Evolutionary conservation across 73 alveolate genomes (phyloP).

Genomic region (Paramecium sonneborni): DNA sequence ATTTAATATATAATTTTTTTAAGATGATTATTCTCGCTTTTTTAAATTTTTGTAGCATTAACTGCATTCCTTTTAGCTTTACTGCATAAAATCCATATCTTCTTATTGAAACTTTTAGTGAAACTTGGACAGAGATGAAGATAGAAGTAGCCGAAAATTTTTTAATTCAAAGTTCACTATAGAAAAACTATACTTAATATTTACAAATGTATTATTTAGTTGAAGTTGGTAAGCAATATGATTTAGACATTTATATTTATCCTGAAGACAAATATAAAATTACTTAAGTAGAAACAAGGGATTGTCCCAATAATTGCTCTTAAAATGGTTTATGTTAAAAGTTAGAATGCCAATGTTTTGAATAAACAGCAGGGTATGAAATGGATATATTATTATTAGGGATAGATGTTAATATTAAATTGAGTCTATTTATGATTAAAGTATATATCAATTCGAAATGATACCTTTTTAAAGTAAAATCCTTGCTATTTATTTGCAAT

Average conservation of each 20-base stretch:
- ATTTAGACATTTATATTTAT: background rate
- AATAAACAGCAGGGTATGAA: background rate
- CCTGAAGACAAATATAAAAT: background rate
- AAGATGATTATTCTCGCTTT: background rate
- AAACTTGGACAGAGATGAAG: background rate
- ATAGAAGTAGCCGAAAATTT: background rate
- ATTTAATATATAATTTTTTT: background rate
- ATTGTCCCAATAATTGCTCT: background rate
- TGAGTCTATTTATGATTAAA: background rate
- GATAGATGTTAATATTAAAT: constrained; percentile 4
- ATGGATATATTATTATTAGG: background rate
- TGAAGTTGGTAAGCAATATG: background rate
- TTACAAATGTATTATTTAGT: background rate
- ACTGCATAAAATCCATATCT: background rate
- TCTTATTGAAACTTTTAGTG: background rate
- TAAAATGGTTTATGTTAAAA: background rate
- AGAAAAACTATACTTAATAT: background rate
- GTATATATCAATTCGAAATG: background rate
- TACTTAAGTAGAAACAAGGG: background rate
- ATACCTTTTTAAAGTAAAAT: background rate
- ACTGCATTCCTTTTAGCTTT: background rate
- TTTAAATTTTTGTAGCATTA: background rate
- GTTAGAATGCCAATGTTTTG: background rate
- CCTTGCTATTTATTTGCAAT: background rate
- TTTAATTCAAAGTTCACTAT: background rate